Conservation (phyloP, 305 asterid genomes). For the Fraxinus dipetala region DNA sequence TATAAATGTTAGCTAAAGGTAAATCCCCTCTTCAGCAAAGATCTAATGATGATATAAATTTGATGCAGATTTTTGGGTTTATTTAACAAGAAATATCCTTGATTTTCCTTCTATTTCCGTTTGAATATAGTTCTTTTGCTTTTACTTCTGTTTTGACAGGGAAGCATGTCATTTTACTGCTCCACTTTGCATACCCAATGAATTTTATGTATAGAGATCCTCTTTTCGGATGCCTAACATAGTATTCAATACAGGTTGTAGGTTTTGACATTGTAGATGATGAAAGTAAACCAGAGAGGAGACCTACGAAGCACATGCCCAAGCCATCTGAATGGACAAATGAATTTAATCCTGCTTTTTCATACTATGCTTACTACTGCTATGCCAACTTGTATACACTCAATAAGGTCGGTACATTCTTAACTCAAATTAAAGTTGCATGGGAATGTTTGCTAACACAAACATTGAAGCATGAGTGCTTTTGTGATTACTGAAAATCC, state of each 20-base stretch:
- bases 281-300: slow-evolving; percentile 97
- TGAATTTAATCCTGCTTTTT: slow-evolving; percentile 85
- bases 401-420: slow-evolving; percentile 59
- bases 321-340: slow-evolving; percentile 90
- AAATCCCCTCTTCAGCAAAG: slow-evolving; percentile 2
- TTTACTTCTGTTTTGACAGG: not conserved
- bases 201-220: not conserved
- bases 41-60: not conserved
- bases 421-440: not conserved
- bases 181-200: slow-evolving; percentile 2
- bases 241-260: slow-evolving; percentile 58
- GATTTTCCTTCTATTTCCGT: not conserved
- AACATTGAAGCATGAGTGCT: not conserved
- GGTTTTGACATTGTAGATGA: slow-evolving; percentile 96
- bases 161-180: slow-evolving; percentile 1
- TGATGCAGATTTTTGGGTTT: not conserved
- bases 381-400: slow-evolving; percentile 90
- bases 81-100: not conserved
- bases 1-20: not conserved
- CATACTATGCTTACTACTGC: slow-evolving; percentile 94
- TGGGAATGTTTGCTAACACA: not conserved
- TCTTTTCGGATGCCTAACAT: slow-evolving; percentile 21
- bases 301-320: slow-evolving; percentile 96
- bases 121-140: not conserved
- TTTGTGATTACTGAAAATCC: slow-evolving; percentile 5